These are phyloP conservation scores for Pelargonium australe DNA, from an alignment of 441 rosid genomes.

Conservation along the genomic window DNA sequence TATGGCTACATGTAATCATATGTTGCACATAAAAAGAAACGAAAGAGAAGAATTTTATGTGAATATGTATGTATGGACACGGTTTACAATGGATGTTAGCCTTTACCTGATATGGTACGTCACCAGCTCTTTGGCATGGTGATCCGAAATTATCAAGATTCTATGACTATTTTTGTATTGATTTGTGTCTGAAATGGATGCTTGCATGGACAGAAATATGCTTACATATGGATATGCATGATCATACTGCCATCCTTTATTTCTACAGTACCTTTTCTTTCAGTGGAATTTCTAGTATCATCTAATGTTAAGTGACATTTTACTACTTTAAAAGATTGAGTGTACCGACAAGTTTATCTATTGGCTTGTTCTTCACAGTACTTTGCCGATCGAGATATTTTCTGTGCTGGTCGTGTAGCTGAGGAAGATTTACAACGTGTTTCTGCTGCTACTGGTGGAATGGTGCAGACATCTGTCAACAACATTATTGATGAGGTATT, in stretches of 20 bases:
- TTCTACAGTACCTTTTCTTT: no score
- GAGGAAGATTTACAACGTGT: slow-evolving; percentile 91
- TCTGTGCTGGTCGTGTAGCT: slow-evolving; percentile 97
- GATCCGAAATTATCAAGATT: not conserved
- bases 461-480: slow-evolving; percentile 91
- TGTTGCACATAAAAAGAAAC: not conserved
- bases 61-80: not conserved
- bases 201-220: not conserved
- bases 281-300: not conserved
- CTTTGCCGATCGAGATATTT: slow-evolving; percentile 96
- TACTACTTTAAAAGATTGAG: not conserved
- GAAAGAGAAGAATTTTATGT: not conserved
- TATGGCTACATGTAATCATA: not conserved
- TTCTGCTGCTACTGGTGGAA: slow-evolving; percentile 98
- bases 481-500: slow-evolving; percentile 76
- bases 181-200: not conserved
- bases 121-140: not conserved
- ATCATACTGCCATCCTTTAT: not conserved
- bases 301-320: not conserved
- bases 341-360: not conserved
- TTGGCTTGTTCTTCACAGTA: slow-evolving; percentile 50
- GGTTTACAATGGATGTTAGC: not conserved
- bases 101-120: not conserved
- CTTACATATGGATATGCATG: not conserved
- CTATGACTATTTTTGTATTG: not conserved